phyloP scores from a whole-genome alignment of 1,284 basidiomycete genomes.

The Malassezia nana region DNA sequence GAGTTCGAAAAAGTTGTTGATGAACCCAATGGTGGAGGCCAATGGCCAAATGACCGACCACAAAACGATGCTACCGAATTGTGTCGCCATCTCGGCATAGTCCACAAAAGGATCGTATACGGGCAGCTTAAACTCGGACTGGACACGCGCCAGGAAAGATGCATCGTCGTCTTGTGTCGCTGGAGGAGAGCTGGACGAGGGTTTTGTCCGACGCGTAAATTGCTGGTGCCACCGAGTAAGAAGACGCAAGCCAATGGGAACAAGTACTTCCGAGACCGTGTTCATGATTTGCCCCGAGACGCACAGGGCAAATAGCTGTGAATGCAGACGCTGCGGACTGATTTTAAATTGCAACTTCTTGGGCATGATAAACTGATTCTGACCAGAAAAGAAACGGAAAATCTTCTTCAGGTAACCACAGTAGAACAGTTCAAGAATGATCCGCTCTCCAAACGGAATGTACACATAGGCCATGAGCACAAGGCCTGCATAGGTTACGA shows the following conservation, averaged over 20 bases:
- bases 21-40: constrained; percentile 53
- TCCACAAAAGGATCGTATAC: constrained; percentile 61
- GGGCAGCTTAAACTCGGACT: constrained; percentile 67
- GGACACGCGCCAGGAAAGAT: constrained; percentile 65
- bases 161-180: constrained; percentile 54
- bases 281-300: constrained; percentile 83
- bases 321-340: constrained; percentile 62
- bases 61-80: constrained; percentile 67
- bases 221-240: constrained; percentile 8
- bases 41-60: constrained; percentile 94
- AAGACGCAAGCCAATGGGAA: constrained; percentile 62
- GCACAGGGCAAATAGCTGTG: constrained; percentile 87
- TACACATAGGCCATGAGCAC: constrained; percentile 44
- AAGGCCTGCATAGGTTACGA: constrained; percentile 66
- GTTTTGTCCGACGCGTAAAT: constrained; percentile 8
- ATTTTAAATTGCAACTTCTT: constrained; percentile 43
- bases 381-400: constrained; percentile 24
- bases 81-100: constrained; percentile 88
- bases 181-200: neutral
- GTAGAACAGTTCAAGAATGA: constrained; percentile 36
- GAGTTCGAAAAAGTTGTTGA: constrained; percentile 81
- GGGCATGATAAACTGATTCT: constrained; percentile 23
- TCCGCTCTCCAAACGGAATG: constrained; percentile 44
- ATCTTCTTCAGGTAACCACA: constrained; percentile 33
- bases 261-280: constrained; percentile 69